phyloP scores from a whole-genome alignment of 2,329 filamentous ascomycete species.

The Lecanicillium sp. region DNA sequence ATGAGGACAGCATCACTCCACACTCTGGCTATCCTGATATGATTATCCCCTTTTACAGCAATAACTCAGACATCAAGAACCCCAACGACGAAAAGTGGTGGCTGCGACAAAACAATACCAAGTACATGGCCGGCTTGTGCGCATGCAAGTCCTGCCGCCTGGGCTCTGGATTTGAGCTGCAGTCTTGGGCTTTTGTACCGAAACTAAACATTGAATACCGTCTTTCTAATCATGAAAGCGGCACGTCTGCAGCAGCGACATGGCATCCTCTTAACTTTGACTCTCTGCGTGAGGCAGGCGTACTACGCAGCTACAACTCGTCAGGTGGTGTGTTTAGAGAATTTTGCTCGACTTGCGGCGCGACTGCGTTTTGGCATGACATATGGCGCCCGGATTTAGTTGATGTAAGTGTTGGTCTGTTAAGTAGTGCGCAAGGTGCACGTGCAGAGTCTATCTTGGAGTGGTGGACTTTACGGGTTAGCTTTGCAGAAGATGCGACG shows the following conservation, averaged over 20 bases:
- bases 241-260: background rate
- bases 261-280: slow-evolving; percentile 24
- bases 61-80: slow-evolving; percentile 28
- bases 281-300: slow-evolving; percentile 25
- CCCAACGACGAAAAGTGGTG: slow-evolving; percentile 49
- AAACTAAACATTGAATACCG: slow-evolving; percentile 44
- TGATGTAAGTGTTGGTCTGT: slow-evolving; percentile 54
- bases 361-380: slow-evolving; percentile 55
- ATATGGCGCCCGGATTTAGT: slow-evolving; percentile 44
- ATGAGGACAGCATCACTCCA: slow-evolving; percentile 32
- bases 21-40: slow-evolving; percentile 45
- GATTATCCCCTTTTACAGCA: slow-evolving; percentile 37
- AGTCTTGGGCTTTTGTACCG: slow-evolving; percentile 59
- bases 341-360: slow-evolving; percentile 55
- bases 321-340: slow-evolving; percentile 45
- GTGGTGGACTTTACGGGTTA: slow-evolving; percentile 51
- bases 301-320: slow-evolving; percentile 45
- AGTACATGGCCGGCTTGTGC: slow-evolving; percentile 53
- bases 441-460: slow-evolving; percentile 51
- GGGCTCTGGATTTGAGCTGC: slow-evolving; percentile 52
- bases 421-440: slow-evolving; percentile 41
- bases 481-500: slow-evolving; percentile 47
- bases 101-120: slow-evolving; percentile 37
- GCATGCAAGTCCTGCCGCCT: slow-evolving; percentile 55
- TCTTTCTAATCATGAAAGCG: slow-evolving; percentile 9